These are phyloP conservation scores for Coriaria nepalensis DNA, from an alignment of 306 rosid genomes.

Conservation along the genomic window DNA sequence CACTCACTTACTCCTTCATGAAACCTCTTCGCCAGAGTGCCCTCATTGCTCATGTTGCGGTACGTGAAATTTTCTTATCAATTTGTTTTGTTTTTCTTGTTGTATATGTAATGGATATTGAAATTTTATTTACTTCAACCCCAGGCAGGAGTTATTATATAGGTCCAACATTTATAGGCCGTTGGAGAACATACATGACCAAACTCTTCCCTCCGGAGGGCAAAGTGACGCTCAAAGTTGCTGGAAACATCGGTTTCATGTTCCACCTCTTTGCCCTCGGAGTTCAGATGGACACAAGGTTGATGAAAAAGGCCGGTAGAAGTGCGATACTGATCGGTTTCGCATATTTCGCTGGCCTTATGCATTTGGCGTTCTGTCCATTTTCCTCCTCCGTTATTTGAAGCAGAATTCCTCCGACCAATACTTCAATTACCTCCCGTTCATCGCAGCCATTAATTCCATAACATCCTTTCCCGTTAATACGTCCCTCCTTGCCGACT, in stretches of 20 bases:
- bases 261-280: constrained; percentile 36
- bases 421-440: neutral
- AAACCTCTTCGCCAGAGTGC: too few species aligned
- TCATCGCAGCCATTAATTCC: constrained; percentile 21
- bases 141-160: too few species aligned
- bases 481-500: constrained; percentile 20
- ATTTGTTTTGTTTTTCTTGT: too few species aligned
- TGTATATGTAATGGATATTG: too few species aligned
- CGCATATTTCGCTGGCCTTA: constrained; percentile 10
- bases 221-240: too few species aligned
- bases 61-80: too few species aligned
- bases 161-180: too few species aligned
- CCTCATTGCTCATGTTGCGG: too few species aligned
- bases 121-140: too few species aligned
- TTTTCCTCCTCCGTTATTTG: neutral
- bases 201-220: too few species aligned
- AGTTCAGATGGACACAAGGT: constrained; percentile 26
- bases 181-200: too few species aligned
- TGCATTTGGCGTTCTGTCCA: constrained; percentile 12
- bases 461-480: constrained; percentile 32
- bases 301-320: constrained; percentile 19
- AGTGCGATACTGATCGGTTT: constrained; percentile 32
- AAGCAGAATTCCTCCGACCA: neutral
- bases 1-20: too few species aligned
- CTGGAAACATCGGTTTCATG: constrained; percentile 18